Base-by-base conservation (phyloP, 371 early-diverging fungal genomes). In the Mucor piriformis region DNA sequence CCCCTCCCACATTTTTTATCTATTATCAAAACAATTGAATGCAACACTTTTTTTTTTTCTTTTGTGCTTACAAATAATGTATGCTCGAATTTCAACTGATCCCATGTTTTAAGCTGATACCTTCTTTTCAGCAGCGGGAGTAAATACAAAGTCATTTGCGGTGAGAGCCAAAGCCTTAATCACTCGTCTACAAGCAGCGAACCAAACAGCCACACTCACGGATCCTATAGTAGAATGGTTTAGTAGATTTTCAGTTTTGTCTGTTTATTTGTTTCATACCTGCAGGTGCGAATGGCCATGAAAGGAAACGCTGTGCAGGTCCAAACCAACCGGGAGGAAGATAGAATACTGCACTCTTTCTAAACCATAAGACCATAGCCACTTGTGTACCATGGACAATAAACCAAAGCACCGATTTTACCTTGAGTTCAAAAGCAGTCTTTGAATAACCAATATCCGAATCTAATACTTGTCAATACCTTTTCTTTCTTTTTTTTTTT, bases 271-370 rank as follows among this genome's bases (percentile, higher is more conserved):
- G 29, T 33, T 33, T 27, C 62, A 43, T 74, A 88, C 91, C 93
- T 54, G 67, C 64, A 40, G 95, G 94, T 16, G 95, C 91, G 58
- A 90, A 85, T 1, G 96, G 96, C 54, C 91, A 66, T 37, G 89
- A 77, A 29, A 94, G 69, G 50, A 90, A 63, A 55, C 79, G 77
- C 33, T 87, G 77, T 15, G 88, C 82, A 29, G 95, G 94, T 10
- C 93, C 92, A 64, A 93, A 88, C 94, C 94, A 94, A 33, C 87
- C 87, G 4, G 70, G 56, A 15, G 95, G 95, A 10, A 94, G 67
- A 63, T 88, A 94, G 52, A 96, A 93, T 59, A 93, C 90, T 2
- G 95, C 84, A 15, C 67, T 67, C 6, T 86, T 77, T 50, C 89
- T 77, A 73, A 83, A 93, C 83, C 83, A 85, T 33, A 89, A 48